A percentile compares a stretch with the other conserved stretches of the same genome.
phyloP scores from a whole-genome alignment of 768 basidiomycete genomes.

The Solioccasus polychromus region DNA sequence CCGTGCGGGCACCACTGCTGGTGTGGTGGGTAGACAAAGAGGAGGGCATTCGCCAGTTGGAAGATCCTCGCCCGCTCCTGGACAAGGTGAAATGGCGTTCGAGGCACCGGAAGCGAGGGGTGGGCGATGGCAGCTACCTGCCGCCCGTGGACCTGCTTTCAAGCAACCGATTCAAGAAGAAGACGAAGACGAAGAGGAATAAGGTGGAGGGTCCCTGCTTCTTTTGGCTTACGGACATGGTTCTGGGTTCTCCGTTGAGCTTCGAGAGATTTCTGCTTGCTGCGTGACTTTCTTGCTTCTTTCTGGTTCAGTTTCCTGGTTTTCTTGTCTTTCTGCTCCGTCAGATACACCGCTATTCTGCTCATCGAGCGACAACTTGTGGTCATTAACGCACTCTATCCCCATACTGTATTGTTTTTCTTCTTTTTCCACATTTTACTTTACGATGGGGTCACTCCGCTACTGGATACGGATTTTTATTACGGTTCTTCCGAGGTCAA shows the following conservation, averaged over 20 bases:
- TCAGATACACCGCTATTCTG: conserved; percentile 16
- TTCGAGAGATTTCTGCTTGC: conserved; percentile 9
- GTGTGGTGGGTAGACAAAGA: conserved; percentile 39
- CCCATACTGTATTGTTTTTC: background rate
- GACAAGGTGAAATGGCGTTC: conserved; percentile 40
- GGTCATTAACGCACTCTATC: conserved; percentile 6
- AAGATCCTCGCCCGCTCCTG: conserved; percentile 57
- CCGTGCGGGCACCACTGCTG: conserved; percentile 21
- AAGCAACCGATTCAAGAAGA: conserved; percentile 76
- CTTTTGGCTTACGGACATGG: conserved; percentile 6
- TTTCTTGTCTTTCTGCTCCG: conserved; percentile 3
- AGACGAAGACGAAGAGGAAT: conserved; percentile 80
- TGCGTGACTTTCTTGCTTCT: background rate
- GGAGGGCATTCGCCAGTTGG: conserved; percentile 59
- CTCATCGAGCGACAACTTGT: conserved; percentile 9
- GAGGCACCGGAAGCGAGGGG: conserved; percentile 50
- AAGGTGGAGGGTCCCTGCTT: conserved; percentile 7
- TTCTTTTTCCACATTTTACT: background rate
- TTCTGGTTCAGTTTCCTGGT: background rate
- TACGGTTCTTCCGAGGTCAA: conserved; percentile 1
- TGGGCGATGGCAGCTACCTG: conserved; percentile 67
- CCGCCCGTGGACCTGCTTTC: conserved; percentile 68
- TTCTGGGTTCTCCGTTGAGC: conserved; percentile 8
- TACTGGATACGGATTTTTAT: conserved; percentile 24
- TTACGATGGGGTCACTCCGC: conserved; percentile 7